phyloP scores from a whole-genome alignment of 176 grass and related monocot genomes.

The Zoysia pacifica region DNA sequence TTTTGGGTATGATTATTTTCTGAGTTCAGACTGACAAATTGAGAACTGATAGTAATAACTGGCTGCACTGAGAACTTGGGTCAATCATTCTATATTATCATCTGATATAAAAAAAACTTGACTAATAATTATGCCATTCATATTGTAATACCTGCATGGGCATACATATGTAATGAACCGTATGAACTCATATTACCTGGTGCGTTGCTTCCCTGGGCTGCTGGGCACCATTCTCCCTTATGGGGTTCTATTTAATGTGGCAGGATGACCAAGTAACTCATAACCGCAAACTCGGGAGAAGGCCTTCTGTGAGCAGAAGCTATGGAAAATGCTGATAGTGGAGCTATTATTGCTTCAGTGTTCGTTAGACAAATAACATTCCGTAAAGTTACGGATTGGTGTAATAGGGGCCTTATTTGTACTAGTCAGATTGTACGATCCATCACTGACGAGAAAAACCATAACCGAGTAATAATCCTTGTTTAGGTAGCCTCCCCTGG shows the following conservation, averaged over 20 bases:
- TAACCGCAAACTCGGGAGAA: conserved; percentile 65
- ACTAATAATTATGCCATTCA: conserved; percentile 17
- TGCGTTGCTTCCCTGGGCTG: not conserved
- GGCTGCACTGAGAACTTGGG: conserved; percentile 13
- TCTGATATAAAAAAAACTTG: conserved; percentile 22
- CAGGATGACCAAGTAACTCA: conserved; percentile 88
- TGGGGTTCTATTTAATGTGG: conserved; percentile 17
- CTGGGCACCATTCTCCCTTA: conserved; percentile 12
- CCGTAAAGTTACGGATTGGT: conserved; percentile 11
- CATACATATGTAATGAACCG: not conserved
- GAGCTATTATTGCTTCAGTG: conserved; percentile 15
- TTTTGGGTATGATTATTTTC: not conserved
- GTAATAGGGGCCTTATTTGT: not conserved
- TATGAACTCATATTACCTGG: not conserved
- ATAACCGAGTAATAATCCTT: conserved; percentile 27
- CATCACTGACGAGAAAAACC: conserved; percentile 22
- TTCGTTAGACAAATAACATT: conserved; percentile 26
- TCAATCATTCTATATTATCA: not conserved
- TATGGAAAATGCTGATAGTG: conserved; percentile 69
- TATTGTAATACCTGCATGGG: not conserved
- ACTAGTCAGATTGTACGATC: not conserved
- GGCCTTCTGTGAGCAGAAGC: conserved; percentile 68
- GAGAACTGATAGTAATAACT: not conserved
- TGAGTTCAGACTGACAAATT: conserved; percentile 2
- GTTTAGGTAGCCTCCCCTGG: conserved; percentile 26